Conservation (phyloP, 768 basidiomycete species). For the Stropharia rugosoannulata region DNA sequence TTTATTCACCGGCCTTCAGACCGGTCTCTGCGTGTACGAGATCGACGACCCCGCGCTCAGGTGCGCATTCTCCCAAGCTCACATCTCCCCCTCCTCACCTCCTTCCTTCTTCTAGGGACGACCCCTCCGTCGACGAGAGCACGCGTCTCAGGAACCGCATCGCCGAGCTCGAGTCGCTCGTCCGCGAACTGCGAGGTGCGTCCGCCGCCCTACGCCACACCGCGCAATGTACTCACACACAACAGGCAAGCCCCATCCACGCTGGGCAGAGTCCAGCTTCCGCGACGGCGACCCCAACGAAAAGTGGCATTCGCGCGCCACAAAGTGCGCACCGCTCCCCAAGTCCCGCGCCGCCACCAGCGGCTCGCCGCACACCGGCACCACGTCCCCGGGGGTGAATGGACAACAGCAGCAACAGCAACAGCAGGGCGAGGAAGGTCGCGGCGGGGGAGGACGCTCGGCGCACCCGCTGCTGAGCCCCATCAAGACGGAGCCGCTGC, state of each 20-base stretch:
- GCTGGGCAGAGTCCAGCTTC: slow-evolving; percentile 80
- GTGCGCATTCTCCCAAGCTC: slow-evolving; percentile 37
- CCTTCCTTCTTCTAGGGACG: slow-evolving; percentile 53
- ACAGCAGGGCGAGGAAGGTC: slow-evolving; percentile 26
- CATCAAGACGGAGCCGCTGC: slow-evolving; percentile 64
- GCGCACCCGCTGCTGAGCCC: slow-evolving; percentile 51
- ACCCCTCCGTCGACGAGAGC: slow-evolving; percentile 84
- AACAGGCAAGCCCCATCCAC: slow-evolving; percentile 81
- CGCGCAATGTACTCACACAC: neutral
- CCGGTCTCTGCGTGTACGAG: slow-evolving; percentile 93
- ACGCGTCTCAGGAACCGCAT: slow-evolving; percentile 85
- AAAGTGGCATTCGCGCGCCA: slow-evolving; percentile 84
- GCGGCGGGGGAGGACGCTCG: slow-evolving; percentile 38
- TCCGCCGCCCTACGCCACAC: neutral
- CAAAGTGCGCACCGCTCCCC: slow-evolving; percentile 55
- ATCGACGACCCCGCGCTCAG: slow-evolving; percentile 85
- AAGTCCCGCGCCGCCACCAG: slow-evolving; percentile 24
- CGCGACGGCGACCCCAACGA: slow-evolving; percentile 80
- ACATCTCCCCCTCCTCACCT: slow-evolving; percentile 4
- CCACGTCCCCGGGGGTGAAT: slow-evolving; percentile 16
- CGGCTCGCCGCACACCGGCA: slow-evolving; percentile 24
- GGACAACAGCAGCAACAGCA: slow-evolving; percentile 31
- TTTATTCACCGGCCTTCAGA: slow-evolving; percentile 40
- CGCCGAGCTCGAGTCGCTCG: slow-evolving; percentile 90
- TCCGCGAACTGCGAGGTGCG: slow-evolving; percentile 81